Evolutionary conservation across 257 asterid genomes (phyloP), one percentile per base, ranked within the genome.

Genomic region (Ligustrum vulgare): DNA sequence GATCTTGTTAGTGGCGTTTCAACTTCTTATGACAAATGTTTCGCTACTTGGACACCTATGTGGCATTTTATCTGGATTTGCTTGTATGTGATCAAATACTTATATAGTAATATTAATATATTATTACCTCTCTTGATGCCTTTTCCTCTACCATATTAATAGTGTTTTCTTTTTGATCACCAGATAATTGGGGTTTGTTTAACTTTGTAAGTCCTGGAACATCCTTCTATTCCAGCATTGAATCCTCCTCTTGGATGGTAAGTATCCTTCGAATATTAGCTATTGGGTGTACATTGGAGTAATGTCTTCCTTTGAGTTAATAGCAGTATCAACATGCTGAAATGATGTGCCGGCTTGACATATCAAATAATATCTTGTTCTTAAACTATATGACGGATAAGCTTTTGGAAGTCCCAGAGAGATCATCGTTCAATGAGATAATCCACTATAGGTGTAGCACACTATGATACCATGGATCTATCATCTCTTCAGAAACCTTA

Each of bases 11-110:
- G 88, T 81, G 83, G 90, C 88, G 77, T 93, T 93, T 84, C 98
- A 91, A 88, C 87, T 93, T 76, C 91, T 91, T 49, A 90, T 91
- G 98, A 79, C 96, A 67, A 91, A 90, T 66, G 91, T 93, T 74
- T 93, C 97, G 11, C 86, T 93, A 64, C 96, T 91, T 76, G 93
- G 93, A n/a, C 93, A 89, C 81, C 79, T 89, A 13, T 89, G 91
- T 75, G 92, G 98, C 67, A 89, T 93, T 86, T 82, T 93, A 83
- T 93, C 98, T 1, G 98, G 98, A 80, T 93, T 84, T 67, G 96
- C 96, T 62, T 91, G 97, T 91, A 88, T 47, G 93, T 71, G 54
- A 79, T 81, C 72, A 41, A 64, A 66, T 73, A 79, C 72, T 28
- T 20, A 2, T 67, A 12, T 41, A 8, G 51, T 60, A 18, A 73